Base-by-base conservation (phyloP, 2,329 filamentous ascomycete species). In the Nemania sp. region DNA sequence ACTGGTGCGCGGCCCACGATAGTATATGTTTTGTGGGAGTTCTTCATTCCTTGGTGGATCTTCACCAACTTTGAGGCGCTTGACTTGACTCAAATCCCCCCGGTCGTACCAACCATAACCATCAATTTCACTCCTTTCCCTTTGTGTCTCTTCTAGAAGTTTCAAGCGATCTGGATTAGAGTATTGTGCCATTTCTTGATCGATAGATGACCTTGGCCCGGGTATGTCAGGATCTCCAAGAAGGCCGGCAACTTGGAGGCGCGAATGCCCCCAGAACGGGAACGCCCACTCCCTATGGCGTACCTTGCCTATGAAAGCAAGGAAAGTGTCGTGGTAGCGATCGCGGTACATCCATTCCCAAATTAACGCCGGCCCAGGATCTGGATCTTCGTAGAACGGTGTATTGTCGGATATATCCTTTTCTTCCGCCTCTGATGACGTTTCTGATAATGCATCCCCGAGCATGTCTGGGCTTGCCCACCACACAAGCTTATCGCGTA, bases 331-430 rank as follows among this genome's bases (percentile, higher is more conserved):
- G 1, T 40, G 41, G 12, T 12, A 12, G 2, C 11, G 3, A 3
- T 46, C 6, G n/a, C 52, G 46, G 15, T 55, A 40, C 7, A 45
- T 5, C 52, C 52, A 54, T 15, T 49, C 41, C 52, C 52, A 55
- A 22, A 55, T 45, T 23, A 15, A 39, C 6, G 19, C 47, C 7
- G 46, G 52, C n/a, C 41, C 52, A 2, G 52, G 41, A 12, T 54
- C 52, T 19, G 45, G 40, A 30, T 51, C 52, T 23, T 34, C 5
- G 15, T 50, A 54, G 40, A 49, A 54, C 9, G 39, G 33, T 26
- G 17, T 7, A 8, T 22, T n/a, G 11, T 1, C 5, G 0, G 45
- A 15, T 3, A 24, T 2, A 12, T 15, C 22, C 24, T 42, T 40
- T 6, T 42, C 20, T 0, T 42, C 20, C 23, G 39, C 34, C 5